These are phyloP conservation scores for Pleurotus pulmonarius DNA, from an alignment of 768 basidiomycete genomes.

Conservation along the genomic window DNA sequence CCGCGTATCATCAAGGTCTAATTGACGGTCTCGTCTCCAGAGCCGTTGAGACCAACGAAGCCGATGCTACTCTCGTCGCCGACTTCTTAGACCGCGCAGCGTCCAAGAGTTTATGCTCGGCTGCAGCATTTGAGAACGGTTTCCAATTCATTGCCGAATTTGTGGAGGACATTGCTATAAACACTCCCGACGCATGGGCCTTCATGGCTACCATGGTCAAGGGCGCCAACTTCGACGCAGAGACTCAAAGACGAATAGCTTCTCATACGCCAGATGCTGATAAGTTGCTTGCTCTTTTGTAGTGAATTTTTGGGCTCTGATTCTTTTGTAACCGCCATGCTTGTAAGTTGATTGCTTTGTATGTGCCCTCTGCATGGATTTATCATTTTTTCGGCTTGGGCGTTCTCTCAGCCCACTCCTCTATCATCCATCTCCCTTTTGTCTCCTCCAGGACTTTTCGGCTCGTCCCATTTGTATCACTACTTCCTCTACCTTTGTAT, in stretches of 20 bases:
- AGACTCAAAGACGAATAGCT: constrained; percentile 50
- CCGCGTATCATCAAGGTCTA: constrained; percentile 57
- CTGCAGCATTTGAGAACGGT: constrained; percentile 69
- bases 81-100: constrained; percentile 66
- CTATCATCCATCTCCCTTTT: background rate
- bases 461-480: background rate
- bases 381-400: too few species aligned
- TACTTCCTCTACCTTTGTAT: background rate
- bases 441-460: background rate
- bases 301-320: constrained; percentile 30
- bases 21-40: constrained; percentile 71
- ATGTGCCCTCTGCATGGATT: constrained; percentile 12
- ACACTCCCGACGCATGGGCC: constrained; percentile 82
- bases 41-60: constrained; percentile 79
- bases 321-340: constrained; percentile 13
- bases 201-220: constrained; percentile 74
- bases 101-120: constrained; percentile 55
- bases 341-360: constrained; percentile 22
- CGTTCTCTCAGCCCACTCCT: background rate
- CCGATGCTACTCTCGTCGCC: constrained; percentile 73
- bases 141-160: constrained; percentile 66
- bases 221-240: constrained; percentile 66
- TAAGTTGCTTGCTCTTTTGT: constrained; percentile 56
- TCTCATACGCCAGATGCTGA: constrained; percentile 59
- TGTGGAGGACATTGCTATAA: constrained; percentile 86